Evolutionary conservation across 495 filamentous ascomycete species (phyloP).

Genomic region (Usnea hakonensis): DNA sequence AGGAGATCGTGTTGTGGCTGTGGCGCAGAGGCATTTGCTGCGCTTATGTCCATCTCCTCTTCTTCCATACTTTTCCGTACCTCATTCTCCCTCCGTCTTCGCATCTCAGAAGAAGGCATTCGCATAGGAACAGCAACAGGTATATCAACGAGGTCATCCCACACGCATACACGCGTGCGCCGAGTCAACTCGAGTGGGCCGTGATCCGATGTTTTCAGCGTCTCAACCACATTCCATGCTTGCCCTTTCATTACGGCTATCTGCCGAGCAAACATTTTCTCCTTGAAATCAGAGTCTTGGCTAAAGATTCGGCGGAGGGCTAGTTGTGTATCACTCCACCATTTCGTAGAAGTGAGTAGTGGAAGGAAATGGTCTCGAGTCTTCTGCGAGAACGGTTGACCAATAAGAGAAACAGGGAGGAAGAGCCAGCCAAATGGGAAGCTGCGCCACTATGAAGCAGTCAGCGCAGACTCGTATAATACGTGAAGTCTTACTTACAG

Average conservation of each 20-base stretch:
- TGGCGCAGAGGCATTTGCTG: constrained; percentile 53
- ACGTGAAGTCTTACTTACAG: constrained; percentile 42
- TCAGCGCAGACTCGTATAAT: neutral
- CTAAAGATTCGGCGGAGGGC: constrained; percentile 76
- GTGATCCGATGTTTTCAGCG: constrained; percentile 82
- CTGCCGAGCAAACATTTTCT: constrained; percentile 93
- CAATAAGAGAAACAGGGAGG: constrained; percentile 90
- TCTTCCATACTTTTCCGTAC: constrained; percentile 34
- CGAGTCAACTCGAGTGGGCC: constrained; percentile 90
- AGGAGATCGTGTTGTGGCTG: constrained; percentile 64
- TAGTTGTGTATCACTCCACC: constrained; percentile 94
- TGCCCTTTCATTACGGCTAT: constrained; percentile 99
- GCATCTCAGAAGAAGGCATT: constrained; percentile 65
- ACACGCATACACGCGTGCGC: constrained; percentile 84
- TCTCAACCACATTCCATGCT: constrained; percentile 98
- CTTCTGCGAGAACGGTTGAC: constrained; percentile 87
- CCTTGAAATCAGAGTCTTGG: constrained; percentile 91
- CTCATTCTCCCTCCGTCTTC: constrained; percentile 48
- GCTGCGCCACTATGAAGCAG: constrained; percentile 57
- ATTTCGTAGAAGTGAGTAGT: constrained; percentile 81
- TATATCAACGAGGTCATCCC: constrained; percentile 96
- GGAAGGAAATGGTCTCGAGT: constrained; percentile 92
- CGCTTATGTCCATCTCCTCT: constrained; percentile 93
- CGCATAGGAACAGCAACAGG: constrained; percentile 87
- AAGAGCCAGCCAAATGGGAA: constrained; percentile 99